Conservation (phyloP, 139 green algal genomes). For the Trebouxia sp. region DNA sequence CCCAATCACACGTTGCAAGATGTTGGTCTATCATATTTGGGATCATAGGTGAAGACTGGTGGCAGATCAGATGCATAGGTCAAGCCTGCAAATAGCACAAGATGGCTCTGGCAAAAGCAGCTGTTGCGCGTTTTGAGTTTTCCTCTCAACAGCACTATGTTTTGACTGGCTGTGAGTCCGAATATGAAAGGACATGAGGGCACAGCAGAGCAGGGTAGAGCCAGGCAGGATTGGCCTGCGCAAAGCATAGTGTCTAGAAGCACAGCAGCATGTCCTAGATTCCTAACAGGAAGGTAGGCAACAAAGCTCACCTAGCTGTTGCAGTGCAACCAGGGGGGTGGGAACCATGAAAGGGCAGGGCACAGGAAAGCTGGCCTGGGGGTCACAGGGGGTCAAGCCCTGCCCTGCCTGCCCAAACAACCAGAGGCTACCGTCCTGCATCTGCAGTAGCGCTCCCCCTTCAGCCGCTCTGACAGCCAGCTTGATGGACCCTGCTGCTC, state of each 20-base stretch:
- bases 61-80: no score
- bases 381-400: background rate
- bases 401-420: background rate
- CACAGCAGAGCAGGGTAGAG: background rate
- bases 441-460: background rate
- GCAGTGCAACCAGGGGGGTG: background rate
- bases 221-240: background rate
- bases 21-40: no score
- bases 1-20: background rate
- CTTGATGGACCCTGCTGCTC: background rate
- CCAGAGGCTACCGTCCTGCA: slow-evolving; percentile 15
- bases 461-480: background rate
- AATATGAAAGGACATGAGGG: background rate
- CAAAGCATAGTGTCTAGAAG: no score
- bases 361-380: background rate
- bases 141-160: no score
- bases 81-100: background rate
- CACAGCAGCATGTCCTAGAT: background rate
- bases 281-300: no score
- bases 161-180: no score
- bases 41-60: no score
- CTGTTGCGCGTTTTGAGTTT: background rate
- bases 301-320: background rate
- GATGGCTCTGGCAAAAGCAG: background rate
- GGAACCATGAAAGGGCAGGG: slow-evolving; percentile 1